Evolutionary conservation across 2,329 filamentous ascomycete species (phyloP).

Genomic region (Neonectria hederae): DNA sequence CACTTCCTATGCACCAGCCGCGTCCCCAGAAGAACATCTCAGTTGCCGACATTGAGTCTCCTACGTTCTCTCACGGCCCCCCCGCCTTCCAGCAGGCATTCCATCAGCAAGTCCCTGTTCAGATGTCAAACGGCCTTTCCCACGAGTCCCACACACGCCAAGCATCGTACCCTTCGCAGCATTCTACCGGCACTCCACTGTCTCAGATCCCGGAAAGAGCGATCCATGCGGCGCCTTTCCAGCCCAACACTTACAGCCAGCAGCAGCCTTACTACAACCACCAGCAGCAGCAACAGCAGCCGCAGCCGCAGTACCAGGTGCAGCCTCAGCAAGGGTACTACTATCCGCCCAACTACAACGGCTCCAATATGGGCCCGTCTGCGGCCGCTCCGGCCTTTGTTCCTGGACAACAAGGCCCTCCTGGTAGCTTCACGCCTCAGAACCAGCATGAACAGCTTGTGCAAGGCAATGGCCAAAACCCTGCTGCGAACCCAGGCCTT

Average conservation of each 20-base stretch:
- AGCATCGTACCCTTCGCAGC: conserved; percentile 74
- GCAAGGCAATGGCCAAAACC: conserved; percentile 43
- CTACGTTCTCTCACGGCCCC: conserved; percentile 65
- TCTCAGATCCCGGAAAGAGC: conserved; percentile 93
- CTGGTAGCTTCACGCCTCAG: conserved; percentile 54
- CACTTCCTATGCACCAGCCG: conserved; percentile 87
- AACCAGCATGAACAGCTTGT: conserved; percentile 51
- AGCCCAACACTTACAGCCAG: conserved; percentile 74
- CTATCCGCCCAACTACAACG: conserved; percentile 66
- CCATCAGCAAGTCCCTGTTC: conserved; percentile 90
- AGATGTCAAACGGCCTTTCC: conserved; percentile 67
- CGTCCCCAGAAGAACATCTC: conserved; percentile 94
- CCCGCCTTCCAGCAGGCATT: conserved; percentile 92
- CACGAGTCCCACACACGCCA: conserved; percentile 73
- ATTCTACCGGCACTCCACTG: conserved; percentile 80
- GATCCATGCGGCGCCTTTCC: conserved; percentile 90
- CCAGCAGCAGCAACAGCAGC: conserved; percentile 62
- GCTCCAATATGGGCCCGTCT: conserved; percentile 61
- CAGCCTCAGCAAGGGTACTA: conserved; percentile 70
- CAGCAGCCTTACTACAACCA: conserved; percentile 66
- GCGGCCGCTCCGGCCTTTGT: conserved; percentile 66
- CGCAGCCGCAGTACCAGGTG: conserved; percentile 56
- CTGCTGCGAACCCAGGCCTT: conserved; percentile 53
- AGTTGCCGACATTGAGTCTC: conserved; percentile 90
- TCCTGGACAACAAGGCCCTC: conserved; percentile 59